Conservation (phyloP, 2,329 filamentous ascomycete genomes). For the Tympanopsis confertula region DNA sequence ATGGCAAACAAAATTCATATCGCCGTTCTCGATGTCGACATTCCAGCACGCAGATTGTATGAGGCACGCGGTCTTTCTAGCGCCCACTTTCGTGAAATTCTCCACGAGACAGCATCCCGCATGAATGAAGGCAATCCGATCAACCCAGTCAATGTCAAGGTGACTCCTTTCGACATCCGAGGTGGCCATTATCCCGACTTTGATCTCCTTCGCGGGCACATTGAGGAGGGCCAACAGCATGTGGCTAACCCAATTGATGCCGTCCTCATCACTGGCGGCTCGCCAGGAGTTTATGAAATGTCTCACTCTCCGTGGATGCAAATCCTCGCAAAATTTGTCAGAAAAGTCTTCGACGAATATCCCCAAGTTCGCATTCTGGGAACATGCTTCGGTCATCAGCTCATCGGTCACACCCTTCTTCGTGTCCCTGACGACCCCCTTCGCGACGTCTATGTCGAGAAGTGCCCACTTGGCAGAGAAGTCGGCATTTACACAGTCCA, state of each 20-base stretch:
- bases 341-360: not conserved
- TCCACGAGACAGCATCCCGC: constrained; percentile 15
- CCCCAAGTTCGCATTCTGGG: constrained; percentile 7
- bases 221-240: too few species aligned
- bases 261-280: not conserved
- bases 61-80: constrained; percentile 18
- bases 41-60: constrained; percentile 18
- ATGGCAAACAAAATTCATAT: too few species aligned
- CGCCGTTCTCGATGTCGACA: constrained; percentile 20
- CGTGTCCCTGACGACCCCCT: too few species aligned
- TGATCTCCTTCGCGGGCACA: constrained; percentile 9
- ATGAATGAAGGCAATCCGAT: too few species aligned
- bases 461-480: not conserved
- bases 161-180: constrained; percentile 18
- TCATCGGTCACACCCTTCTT: constrained; percentile 15
- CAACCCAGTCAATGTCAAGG: too few species aligned
- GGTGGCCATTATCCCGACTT: constrained; percentile 15
- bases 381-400: constrained; percentile 16
- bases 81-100: constrained; percentile 17
- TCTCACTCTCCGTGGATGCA: not conserved
- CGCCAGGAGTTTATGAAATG: too few species aligned
- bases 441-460: not conserved
- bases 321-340: not conserved
- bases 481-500: not conserved
- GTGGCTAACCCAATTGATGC: not conserved